Conservation (phyloP, 2,329 filamentous ascomycete species). For the Cylindrodendrum hubeiense region DNA sequence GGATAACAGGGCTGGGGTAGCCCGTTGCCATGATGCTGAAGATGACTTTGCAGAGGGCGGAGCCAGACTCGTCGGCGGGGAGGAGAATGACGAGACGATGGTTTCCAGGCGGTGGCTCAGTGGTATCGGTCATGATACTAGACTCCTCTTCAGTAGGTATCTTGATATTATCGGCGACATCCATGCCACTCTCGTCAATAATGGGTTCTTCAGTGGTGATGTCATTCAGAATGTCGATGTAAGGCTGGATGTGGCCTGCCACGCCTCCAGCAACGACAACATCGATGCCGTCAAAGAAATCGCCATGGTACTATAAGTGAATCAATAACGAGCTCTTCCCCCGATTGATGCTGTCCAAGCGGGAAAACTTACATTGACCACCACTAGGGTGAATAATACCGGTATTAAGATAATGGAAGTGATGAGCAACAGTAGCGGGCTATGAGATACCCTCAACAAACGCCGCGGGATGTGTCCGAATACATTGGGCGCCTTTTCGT, state of each 20-base stretch:
- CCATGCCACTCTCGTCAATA: background rate
- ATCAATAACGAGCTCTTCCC: background rate
- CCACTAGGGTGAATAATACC: background rate
- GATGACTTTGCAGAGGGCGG: slow-evolving; percentile 45
- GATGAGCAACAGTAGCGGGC: background rate
- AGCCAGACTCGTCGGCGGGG: slow-evolving; percentile 34
- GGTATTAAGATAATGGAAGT: background rate
- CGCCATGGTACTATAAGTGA: background rate
- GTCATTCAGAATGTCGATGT: background rate
- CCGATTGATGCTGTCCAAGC: background rate
- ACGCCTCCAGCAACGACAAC: background rate
- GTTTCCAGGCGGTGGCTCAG: slow-evolving; percentile 9
- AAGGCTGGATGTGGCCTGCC: background rate
- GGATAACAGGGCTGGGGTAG: slow-evolving; percentile 43
- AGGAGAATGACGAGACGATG: slow-evolving; percentile 35
- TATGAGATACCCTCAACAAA: background rate
- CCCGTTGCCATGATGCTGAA: slow-evolving; percentile 40
- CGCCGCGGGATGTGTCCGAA: background rate
- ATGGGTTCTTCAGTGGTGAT: background rate
- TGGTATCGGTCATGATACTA: background rate
- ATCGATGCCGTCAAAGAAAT: background rate
- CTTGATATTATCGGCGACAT: background rate
- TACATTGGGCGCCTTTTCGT: background rate
- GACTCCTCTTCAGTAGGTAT: background rate
- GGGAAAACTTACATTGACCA: background rate